A percentile compares a stretch with the other conserved stretches of the same genome.
phyloP scores from a whole-genome alignment of 352 stramenopile species.

The Phytophthora sojae region DNA sequence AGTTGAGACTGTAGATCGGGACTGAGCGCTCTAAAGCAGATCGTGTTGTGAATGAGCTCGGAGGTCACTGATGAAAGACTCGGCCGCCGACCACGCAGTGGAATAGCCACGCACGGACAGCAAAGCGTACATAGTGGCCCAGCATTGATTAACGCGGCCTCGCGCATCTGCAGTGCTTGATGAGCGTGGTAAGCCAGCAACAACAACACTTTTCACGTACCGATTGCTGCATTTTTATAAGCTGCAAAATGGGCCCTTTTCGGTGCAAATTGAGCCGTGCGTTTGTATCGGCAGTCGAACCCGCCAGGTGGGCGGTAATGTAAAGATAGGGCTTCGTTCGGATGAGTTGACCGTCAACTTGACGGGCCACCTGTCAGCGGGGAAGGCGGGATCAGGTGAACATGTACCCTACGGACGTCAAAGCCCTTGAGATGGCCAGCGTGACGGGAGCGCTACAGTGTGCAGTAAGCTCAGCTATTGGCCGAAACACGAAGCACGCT shows the following conservation, averaged over 20 bases:
- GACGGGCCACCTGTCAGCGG: not conserved
- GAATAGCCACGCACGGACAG: slow-evolving; percentile 22
- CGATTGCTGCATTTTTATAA: slow-evolving; percentile 20
- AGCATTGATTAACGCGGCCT: slow-evolving; percentile 6
- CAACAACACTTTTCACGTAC: slow-evolving; percentile 9
- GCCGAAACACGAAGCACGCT: no score
- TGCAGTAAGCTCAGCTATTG: no score
- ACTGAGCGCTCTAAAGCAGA: slow-evolving; percentile 2
- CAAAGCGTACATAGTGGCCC: slow-evolving; percentile 12
- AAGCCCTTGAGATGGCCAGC: no score
- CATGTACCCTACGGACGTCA: not conserved
- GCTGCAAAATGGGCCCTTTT: slow-evolving; percentile 1
- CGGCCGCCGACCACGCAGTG: no score
- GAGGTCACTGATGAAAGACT: not conserved
- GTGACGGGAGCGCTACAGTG: no score
- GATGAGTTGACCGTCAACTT: slow-evolving; percentile 22
- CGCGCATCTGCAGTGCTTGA: not conserved
- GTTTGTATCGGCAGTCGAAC: slow-evolving; percentile 15
- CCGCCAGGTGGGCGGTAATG: slow-evolving; percentile 24
- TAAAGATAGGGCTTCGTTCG: slow-evolving; percentile 5
- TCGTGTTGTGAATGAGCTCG: slow-evolving; percentile 12
- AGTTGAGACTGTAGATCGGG: slow-evolving; percentile 14
- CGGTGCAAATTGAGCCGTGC: slow-evolving; percentile 12
- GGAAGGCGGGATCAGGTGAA: not conserved
- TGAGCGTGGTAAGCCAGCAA: slow-evolving; percentile 6